A percentile compares a stretch with the other conserved stretches of the same genome.
phyloP scores from a whole-genome alignment of 768 basidiomycete genomes.

The Saitozyma sp. region DNA sequence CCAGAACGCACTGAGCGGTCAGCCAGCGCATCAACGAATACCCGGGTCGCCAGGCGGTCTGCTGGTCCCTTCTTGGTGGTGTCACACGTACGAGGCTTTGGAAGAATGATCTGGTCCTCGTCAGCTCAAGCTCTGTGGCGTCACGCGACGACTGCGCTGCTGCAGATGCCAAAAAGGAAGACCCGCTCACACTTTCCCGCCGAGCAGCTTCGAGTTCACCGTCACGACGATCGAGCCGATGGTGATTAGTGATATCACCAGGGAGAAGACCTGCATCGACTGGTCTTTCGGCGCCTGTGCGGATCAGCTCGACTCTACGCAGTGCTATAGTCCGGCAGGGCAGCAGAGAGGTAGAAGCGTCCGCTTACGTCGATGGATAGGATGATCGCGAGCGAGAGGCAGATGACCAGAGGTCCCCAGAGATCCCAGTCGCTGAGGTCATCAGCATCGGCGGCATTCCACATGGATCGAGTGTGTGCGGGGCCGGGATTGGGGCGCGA shows the following conservation, averaged over 20 bases:
- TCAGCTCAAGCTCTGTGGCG: slow-evolving; percentile 3
- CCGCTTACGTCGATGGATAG: slow-evolving; percentile 35
- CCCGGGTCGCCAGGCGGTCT: too few relatives aligned
- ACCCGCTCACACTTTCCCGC: slow-evolving; percentile 54
- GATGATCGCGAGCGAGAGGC: slow-evolving; percentile 39
- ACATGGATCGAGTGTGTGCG: neutral
- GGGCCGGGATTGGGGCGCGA: too few relatives aligned
- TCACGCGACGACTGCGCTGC: neutral
- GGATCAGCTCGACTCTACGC: neutral
- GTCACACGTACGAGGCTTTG: slow-evolving; percentile 65
- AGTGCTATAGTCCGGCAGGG: neutral
- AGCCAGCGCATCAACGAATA: neutral
- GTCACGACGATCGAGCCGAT: slow-evolving; percentile 88
- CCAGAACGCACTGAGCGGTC: slow-evolving; percentile 67
- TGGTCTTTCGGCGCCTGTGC: slow-evolving; percentile 76
- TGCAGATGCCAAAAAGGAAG: neutral
- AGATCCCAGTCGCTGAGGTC: slow-evolving; percentile 86
- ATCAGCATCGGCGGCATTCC: slow-evolving; percentile 1
- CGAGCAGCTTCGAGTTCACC: slow-evolving; percentile 78
- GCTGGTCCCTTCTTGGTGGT: neutral
- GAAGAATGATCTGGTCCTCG: slow-evolving; percentile 76
- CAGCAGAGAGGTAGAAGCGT: neutral
- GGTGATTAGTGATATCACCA: slow-evolving; percentile 89
- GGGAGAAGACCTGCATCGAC: slow-evolving; percentile 84
- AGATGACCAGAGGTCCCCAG: slow-evolving; percentile 82